A percentile compares a stretch with the other conserved stretches of the same genome.
These are phyloP conservation scores for Cicer chorassanicum DNA, from an alignment of 306 rosid genomes.

Conservation along the genomic window DNA sequence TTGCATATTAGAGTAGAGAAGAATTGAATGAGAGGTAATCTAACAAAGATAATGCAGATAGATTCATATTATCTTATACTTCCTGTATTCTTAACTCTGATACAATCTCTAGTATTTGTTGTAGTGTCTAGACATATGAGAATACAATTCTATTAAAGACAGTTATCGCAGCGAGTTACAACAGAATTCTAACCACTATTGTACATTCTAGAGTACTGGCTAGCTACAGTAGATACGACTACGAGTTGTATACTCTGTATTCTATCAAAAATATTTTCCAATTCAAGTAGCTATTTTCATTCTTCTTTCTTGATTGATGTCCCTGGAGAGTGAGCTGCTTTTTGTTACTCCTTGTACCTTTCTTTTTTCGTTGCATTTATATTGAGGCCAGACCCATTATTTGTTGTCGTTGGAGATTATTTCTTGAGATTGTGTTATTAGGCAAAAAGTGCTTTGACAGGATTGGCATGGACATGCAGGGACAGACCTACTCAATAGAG, in stretches of 20 bases:
- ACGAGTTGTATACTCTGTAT: neutral
- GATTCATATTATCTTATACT: neutral
- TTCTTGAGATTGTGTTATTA: constrained; percentile 16
- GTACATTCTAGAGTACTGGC: neutral
- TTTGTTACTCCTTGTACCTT: neutral
- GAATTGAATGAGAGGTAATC: neutral
- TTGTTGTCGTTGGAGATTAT: neutral
- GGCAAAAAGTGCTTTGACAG: neutral
- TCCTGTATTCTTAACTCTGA: neutral
- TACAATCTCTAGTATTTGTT: neutral
- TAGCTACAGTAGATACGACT: neutral
- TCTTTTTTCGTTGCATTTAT: neutral
- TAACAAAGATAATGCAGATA: neutral
- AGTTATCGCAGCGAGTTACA: neutral
- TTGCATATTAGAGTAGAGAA: neutral
- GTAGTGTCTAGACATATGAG: neutral
- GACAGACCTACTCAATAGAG: too few species aligned
- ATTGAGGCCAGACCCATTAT: neutral
- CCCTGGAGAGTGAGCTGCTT: neutral
- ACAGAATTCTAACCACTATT: neutral
- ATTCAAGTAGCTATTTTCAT: neutral
- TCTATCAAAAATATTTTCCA: neutral
- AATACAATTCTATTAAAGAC: neutral
- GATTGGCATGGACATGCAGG: constrained; percentile 1
- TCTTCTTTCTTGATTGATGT: neutral